Base-by-base conservation (phyloP, 805 yeast genomes). In the Saturnispora kantuleensis region DNA sequence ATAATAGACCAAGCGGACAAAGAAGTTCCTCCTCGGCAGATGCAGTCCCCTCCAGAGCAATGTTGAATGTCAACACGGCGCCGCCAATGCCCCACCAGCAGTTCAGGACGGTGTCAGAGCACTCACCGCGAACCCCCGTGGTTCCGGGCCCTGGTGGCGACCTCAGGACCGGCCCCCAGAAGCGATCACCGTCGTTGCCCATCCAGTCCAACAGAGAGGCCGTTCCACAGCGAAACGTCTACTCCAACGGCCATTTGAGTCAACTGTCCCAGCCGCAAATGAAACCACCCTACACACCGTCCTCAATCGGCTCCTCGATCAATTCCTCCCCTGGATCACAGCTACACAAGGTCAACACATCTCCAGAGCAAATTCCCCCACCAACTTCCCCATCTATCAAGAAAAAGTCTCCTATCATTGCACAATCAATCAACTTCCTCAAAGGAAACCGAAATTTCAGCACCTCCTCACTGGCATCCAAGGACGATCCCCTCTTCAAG, bases 361-460 rank as follows among this genome's bases (percentile, higher is more conserved):
- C 42, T 10, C 41, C 41, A 2, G 13, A 10, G 12, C 31, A 11
- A 41, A 34, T 26, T 16, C 30, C 39, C 5, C 42, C 31, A 30
- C 44, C 37, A 15, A 32, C 41, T 8, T 36, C 41, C n/a, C 41
- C 35, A 10, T 26, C 47, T 17, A 31, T 49, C 3, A 44, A 36
- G 21, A 34, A 49, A 15, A 58, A 61, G 50, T 59, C 66, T 35
- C 71, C 71, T 1, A 60, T 60, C 11, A 47, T 67, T 32, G 62
- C 67, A 13, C 71, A 67, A 46, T 67, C 71, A 1, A 46, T 62
- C 17, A 64, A 58, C 36, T 59, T 67, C 21, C 46, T 66, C n/a
- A 50, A 64, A 29, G 62, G 63, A 10, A 46, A 56, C 2, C 49
- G 59, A 39, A 60, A 56, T 36, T 48, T 51, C 3, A 54, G 59